phyloP scores from a whole-genome alignment of 306 rosid genomes.

The Prunus mume region DNA sequence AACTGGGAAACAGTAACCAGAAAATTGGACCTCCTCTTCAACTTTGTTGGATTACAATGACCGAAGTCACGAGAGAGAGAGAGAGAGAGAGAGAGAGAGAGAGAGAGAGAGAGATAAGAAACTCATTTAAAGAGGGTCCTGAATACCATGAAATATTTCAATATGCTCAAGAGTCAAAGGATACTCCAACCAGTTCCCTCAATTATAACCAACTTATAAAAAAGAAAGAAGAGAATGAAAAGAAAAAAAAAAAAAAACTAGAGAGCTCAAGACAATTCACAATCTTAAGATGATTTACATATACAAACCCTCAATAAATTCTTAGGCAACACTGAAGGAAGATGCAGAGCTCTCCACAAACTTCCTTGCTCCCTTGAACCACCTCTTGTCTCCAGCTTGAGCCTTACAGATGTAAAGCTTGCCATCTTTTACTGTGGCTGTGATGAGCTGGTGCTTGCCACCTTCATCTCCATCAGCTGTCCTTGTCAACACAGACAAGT shows the following conservation, averaged over 20 bases:
- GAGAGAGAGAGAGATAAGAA: background rate
- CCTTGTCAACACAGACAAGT: constrained; percentile 78
- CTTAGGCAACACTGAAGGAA: constrained; percentile 93
- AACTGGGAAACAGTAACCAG: too few species aligned
- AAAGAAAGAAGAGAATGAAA: background rate
- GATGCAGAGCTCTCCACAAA: constrained; percentile 66
- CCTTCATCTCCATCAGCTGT: constrained; percentile 99
- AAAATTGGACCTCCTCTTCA: too few species aligned
- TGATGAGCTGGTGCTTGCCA: constrained; percentile 86
- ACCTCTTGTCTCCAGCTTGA: constrained; percentile 99
- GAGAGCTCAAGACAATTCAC: constrained; percentile 30
- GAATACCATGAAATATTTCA: constrained; percentile 22
- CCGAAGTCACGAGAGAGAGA: too few species aligned
- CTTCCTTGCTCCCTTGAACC: constrained; percentile 96
- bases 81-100: too few species aligned
- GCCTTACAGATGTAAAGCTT: constrained; percentile 91
- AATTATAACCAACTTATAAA: background rate
- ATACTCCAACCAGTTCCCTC: constrained; percentile 44
- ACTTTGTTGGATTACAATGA: too few species aligned
- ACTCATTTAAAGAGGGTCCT: constrained; percentile 23
- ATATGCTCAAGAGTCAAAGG: constrained; percentile 24
- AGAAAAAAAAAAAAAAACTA: constrained; percentile 7
- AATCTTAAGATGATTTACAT: constrained; percentile 46
- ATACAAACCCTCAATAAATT: constrained; percentile 23
- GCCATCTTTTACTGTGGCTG: constrained; percentile 79